Percentiles rank a stretch among this genome's conserved stretches.
phyloP scores from a whole-genome alignment of 1,139 yeast genomes.

The Saccharomyces hybrid region DNA sequence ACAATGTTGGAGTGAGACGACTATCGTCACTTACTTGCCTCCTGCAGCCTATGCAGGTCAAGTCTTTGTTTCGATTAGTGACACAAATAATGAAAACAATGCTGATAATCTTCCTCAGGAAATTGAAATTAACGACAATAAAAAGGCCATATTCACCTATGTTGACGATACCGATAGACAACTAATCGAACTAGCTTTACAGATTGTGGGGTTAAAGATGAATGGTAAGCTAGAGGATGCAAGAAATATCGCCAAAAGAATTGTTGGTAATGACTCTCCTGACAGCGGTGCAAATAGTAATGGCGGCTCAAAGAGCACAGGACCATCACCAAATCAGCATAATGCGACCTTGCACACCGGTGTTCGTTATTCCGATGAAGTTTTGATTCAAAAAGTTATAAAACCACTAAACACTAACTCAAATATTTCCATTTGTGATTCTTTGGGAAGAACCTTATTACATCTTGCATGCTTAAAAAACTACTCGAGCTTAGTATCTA shows the following conservation, averaged over 20 bases:
- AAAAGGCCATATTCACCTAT: conserved; percentile 57
- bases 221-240: conserved; percentile 90
- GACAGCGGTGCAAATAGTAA: not conserved
- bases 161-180: conserved; percentile 88
- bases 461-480: conserved; percentile 74
- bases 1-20: conserved; percentile 87
- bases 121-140: conserved; percentile 9
- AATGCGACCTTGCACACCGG: not conserved
- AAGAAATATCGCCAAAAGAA: conserved; percentile 73
- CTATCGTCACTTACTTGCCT: conserved; percentile 82
- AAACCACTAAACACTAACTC: conserved; percentile 41
- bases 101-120: not conserved
- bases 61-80: conserved; percentile 71
- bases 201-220: conserved; percentile 88
- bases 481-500: conserved; percentile 49
- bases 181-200: conserved; percentile 80
- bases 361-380: conserved; percentile 37
- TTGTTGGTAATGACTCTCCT: conserved; percentile 42
- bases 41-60: conserved; percentile 82
- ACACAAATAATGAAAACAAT: conserved; percentile 15
- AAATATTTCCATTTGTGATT: conserved; percentile 70
- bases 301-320: not conserved
- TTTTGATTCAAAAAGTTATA: conserved; percentile 51
- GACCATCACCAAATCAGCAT: not conserved
- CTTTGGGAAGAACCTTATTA: conserved; percentile 74